Base-by-base conservation (phyloP, 306 rosid genomes). In the Myrica gale region DNA sequence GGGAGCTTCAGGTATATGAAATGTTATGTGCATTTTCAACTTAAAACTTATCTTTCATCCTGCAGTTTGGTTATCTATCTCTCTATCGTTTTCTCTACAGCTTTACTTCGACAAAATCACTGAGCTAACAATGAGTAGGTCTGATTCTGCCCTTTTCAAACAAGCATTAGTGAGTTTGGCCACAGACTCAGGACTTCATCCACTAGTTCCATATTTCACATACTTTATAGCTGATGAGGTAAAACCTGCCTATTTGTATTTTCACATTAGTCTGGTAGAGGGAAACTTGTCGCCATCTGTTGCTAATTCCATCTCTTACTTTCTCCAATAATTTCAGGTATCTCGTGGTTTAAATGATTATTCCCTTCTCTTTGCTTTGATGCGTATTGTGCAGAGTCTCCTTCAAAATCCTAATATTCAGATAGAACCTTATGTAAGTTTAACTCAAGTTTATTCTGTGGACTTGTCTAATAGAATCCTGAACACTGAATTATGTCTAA, bases 191-290 rank as follows among this genome's bases (percentile, higher is more conserved):
- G 98, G 97, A 72, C 92, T 94, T 80, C 97, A 91, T 82, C 96
- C 92, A 45, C 87, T 92, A 74, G 87, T 92, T 88, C 98, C 98
- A 7, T 89, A 90, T 84, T 90, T 94, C 70, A 78, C 91, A 19
- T 74, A 83, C 86, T 94, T 94, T 69, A 81, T 94, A 73, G 92
- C 96, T 66, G 96, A 92, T 78, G 92, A 94, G 98, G 98, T 94
- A 83, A 58, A 63, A 13, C 67, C 58, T 58, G 20, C 77, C 26
- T 44, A n/a, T 11, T 32, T 61, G 32, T 61, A 32, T 32, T 2
- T 20, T 76, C 50, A n/a, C 50, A 68, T 78, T 77, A 69, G 71
- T 41, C 50, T 78, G 50, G 42, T 8, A 65, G 41, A 21, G 12
- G 23, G 47, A 65, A 65, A 42, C n/a, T 41, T 42, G 6, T 42